Base-by-base conservation (phyloP, 495 filamentous ascomycete genomes). In the Penicillium maclennaniae region DNA sequence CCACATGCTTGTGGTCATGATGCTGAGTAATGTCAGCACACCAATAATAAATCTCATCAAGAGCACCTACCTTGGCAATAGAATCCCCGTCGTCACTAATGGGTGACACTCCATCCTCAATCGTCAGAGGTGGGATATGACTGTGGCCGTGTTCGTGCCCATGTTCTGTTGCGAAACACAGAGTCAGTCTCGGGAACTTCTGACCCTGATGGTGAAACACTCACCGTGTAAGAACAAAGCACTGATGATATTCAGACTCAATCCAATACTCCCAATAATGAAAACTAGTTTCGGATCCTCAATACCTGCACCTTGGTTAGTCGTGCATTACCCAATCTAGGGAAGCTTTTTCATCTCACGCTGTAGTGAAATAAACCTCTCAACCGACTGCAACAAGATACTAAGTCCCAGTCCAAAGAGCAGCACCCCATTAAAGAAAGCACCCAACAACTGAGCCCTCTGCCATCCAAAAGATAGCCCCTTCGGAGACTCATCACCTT, bases 351-450 rank as follows among this genome's bases (percentile, higher is more conserved):
- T 19, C 0, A 53, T n/a, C 59, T 43, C 39, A 65, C 62, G 38
- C 9, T 62, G 52, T 21, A 65, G 3, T 8, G 49, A 46, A 23
- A 93, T 73, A 59, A 93, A 86, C 31, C 90, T 81, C 45, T 87
- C 85, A 17, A 93, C 72, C n/a, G 90, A 89, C 68, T 95, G 90
- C 42, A 95, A 79, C 58, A 93, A 84, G 58, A 95, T 92, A n/a
- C 88, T 87, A 8, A 93, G 74, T 65, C 89, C 92, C 12, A 95
- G 79, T 3, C 87, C 90, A 54, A 95, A 86, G 34, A 95, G 73
- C 61, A 95, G 91, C 10, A 92, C 88, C 51, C 90, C 90, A 63
- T 95, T 95, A 71, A 92, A 84, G 56, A 91, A 83, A 28, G 90
- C 90, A 45, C 89, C 89, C 1, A 95, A 77, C 16, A 91, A 87